Evolutionary conservation across 352 stramenopile genomes (phyloP), one percentile per base, ranked within the genome.

Genomic region (Pythium biforme): DNA sequence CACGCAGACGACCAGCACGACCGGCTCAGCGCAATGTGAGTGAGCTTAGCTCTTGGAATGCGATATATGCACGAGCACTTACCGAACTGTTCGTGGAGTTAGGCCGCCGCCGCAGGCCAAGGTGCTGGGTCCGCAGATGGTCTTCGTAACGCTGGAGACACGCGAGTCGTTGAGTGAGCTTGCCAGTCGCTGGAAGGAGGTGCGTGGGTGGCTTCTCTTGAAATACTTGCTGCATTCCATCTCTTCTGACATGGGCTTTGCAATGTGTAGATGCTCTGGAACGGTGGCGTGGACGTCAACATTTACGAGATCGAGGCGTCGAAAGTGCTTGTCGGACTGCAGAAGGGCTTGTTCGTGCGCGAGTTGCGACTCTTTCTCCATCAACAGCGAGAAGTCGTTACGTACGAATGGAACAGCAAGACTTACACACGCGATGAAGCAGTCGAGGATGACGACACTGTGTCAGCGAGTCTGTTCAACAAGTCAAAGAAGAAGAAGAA

Each of bases 181-280:
- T 46, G 83, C 83, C n/a, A 68, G 74, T 37, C 70, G 76, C 23
- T 92, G 81, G 83, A 92, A 92, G 82, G 76, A 89, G 74, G 80
- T 90, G 22, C 23, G 54, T 37, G 9, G 7, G 12, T 4, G 27
- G 17, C 37, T n/a, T 43, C 3, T 47, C 19, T 47, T 2, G 40
- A 26, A 10, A 6, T 45, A 10, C 31, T 20, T 45, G 17, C 14
- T 43, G 37, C 15, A 10, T 1, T 47, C 3, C 20, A 26, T n/a
- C 26, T 8, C 26, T 62, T 26, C 47, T 37, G 33, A 7, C 37
- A 33, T 47, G 19, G 27, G 54, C 37, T 65, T 53, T 20, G 45
- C 52, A 10, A 52, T 5, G n/a, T 27, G 19, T 33, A 91, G 83
- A 84, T 88, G 76, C 68, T 93, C 37, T 90, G 78, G 81, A 89